phyloP scores from a whole-genome alignment of 495 filamentous ascomycete species.

The Penicillium coprophilum region DNA sequence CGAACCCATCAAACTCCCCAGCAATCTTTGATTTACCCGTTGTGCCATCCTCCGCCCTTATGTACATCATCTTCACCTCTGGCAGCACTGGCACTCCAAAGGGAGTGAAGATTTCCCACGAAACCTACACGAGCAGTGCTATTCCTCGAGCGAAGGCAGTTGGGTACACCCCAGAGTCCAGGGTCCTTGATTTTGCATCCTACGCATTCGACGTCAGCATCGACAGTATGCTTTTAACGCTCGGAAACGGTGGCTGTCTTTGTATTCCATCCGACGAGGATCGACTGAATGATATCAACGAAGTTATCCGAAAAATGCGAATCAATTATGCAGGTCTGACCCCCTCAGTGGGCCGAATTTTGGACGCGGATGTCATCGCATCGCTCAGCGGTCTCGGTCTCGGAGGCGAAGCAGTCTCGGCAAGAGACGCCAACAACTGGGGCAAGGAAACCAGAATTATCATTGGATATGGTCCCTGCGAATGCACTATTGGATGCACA shows the following conservation, averaged over 20 bases:
- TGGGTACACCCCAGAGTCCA: slow-evolving; percentile 35
- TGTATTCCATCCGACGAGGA: slow-evolving; percentile 53
- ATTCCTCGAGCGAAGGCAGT: slow-evolving; percentile 38
- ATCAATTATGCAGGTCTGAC: slow-evolving; percentile 51
- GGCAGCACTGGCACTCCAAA: slow-evolving; percentile 57
- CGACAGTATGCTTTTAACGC: slow-evolving; percentile 45
- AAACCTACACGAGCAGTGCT: slow-evolving; percentile 43
- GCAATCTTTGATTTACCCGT: slow-evolving; percentile 16
- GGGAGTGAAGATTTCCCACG: slow-evolving; percentile 53
- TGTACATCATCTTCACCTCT: slow-evolving; percentile 53
- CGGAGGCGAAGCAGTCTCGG: slow-evolving; percentile 51
- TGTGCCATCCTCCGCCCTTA: slow-evolving; percentile 33
- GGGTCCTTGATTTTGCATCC: slow-evolving; percentile 47
- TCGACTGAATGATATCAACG: slow-evolving; percentile 48
- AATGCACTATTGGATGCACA: slow-evolving; percentile 50
- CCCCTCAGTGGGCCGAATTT: slow-evolving; percentile 49
- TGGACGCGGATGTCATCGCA: slow-evolving; percentile 45
- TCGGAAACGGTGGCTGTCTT: slow-evolving; percentile 49
- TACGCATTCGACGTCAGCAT: slow-evolving; percentile 52
- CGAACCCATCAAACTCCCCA: slow-evolving; percentile 3
- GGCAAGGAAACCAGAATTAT: slow-evolving; percentile 41
- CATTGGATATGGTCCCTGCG: slow-evolving; percentile 53
- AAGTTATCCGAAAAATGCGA: slow-evolving; percentile 43
- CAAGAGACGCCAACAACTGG: slow-evolving; percentile 41
- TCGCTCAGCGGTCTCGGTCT: slow-evolving; percentile 48